These are phyloP conservation scores for Microascus cirrosus DNA, from an alignment of 2,329 filamentous ascomycete species.

Conservation along the genomic window DNA sequence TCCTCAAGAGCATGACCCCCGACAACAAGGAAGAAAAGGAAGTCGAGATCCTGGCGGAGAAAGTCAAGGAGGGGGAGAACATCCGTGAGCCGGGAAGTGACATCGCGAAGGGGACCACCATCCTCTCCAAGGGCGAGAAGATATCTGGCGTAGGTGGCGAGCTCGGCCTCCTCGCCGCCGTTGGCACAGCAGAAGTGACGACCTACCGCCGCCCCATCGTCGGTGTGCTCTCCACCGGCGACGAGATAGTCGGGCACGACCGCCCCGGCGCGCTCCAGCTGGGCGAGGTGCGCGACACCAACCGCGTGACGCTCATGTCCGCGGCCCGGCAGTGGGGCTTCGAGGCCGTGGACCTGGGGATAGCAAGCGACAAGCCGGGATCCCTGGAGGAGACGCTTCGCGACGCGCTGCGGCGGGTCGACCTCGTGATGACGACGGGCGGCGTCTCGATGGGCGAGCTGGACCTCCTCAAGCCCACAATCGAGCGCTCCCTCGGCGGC, in stretches of 20 bases:
- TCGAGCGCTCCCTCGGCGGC: constrained; percentile 80
- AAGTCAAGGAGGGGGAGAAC: constrained; percentile 68
- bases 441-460: constrained; percentile 98
- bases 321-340: constrained; percentile 67
- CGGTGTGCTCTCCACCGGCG: constrained; percentile 85
- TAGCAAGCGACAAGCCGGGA: constrained; percentile 63
- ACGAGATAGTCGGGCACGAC: constrained; percentile 77
- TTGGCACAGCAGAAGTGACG: constrained; percentile 60
- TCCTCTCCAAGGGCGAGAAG: constrained; percentile 69
- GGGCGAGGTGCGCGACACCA: constrained; percentile 89
- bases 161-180: constrained; percentile 77
- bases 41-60: constrained; percentile 70
- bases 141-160: constrained; percentile 84
- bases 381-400: constrained; percentile 69
- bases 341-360: constrained; percentile 72
- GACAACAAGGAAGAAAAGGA: constrained; percentile 78
- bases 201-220: constrained; percentile 69
- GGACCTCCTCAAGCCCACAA: constrained; percentile 90
- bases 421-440: constrained; percentile 83
- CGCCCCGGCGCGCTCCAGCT: constrained; percentile 49
- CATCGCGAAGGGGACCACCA: constrained; percentile 54
- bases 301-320: constrained; percentile 76
- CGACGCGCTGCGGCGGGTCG: constrained; percentile 59
- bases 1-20: constrained; percentile 61
- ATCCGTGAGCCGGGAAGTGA: constrained; percentile 88